A percentile compares a stretch with the other conserved stretches of the same genome.
Conservation (phyloP, 768 basidiomycete genomes). For the Boletus insuetus region DNA sequence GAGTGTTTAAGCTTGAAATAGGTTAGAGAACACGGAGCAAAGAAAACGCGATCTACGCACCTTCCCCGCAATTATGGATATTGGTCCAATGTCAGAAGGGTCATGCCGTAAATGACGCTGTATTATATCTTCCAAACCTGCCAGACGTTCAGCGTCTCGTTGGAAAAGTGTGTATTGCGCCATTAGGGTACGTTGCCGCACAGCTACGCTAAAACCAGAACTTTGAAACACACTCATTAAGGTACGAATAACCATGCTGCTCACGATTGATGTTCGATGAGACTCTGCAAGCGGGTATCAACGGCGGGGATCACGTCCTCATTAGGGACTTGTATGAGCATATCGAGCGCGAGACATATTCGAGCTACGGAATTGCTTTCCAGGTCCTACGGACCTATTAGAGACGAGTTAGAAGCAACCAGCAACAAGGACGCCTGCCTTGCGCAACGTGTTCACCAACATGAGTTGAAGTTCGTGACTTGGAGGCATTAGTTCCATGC, state of each 20-base stretch:
- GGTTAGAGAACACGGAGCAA: constrained; percentile 3
- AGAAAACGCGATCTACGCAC: constrained; percentile 12
- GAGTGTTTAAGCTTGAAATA: constrained; percentile 23
- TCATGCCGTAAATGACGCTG: constrained; percentile 10
- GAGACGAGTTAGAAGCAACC: background rate
- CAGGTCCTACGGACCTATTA: constrained; percentile 55
- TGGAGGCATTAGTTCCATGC: constrained; percentile 65
- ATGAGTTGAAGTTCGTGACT: constrained; percentile 74
- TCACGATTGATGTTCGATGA: constrained; percentile 76
- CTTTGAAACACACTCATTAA: constrained; percentile 1
- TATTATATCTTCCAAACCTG: constrained; percentile 34
- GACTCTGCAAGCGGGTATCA: constrained; percentile 57
- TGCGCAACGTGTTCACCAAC: constrained; percentile 83
- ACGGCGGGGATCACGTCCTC: constrained; percentile 77
- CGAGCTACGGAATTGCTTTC: constrained; percentile 53
- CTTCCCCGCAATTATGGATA: constrained; percentile 18
- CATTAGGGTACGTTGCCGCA: constrained; percentile 61
- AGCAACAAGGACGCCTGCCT: constrained; percentile 42
- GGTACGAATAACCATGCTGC: constrained; percentile 37
- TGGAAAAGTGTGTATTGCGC: constrained; percentile 54
- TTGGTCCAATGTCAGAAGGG: constrained; percentile 7
- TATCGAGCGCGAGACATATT: constrained; percentile 72
- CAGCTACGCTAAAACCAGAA: constrained; percentile 42
- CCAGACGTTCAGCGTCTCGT: constrained; percentile 45
- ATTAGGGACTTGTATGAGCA: constrained; percentile 56